Conservation (phyloP, 129 eudicot species). For the Flaveria ramosissima region DNA sequence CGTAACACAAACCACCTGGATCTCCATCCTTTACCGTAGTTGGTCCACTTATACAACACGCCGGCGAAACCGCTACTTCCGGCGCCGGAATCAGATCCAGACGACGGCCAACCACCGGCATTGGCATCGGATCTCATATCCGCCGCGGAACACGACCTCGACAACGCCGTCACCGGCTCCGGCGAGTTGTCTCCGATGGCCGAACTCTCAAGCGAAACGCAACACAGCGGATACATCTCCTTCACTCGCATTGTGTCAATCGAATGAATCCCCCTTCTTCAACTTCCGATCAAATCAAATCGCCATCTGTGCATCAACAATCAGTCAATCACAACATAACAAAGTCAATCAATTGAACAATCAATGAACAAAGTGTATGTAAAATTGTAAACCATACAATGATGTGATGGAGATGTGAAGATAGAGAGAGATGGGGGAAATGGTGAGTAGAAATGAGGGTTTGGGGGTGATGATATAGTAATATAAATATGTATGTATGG, state of each 20-base stretch:
- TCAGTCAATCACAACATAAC: background rate
- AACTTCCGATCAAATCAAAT: background rate
- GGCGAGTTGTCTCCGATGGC: slow-evolving; percentile 70
- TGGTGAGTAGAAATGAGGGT: slow-evolving; percentile 2
- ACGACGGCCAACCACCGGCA: slow-evolving; percentile 47
- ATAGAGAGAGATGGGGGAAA: slow-evolving; percentile 18
- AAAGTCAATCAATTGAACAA: background rate
- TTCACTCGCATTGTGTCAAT: slow-evolving; percentile 65
- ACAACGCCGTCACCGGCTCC: slow-evolving; percentile 57
- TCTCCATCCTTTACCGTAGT: slow-evolving; percentile 96
- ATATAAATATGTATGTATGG: background rate
- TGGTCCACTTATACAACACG: slow-evolving; percentile 77
- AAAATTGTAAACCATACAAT: too few relatives aligned
- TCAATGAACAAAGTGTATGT: too few relatives aligned
- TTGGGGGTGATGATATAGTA: slow-evolving; percentile 14
- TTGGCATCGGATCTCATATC: slow-evolving; percentile 65
- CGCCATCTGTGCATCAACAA: slow-evolving; percentile 16
- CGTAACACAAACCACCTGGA: slow-evolving; percentile 82
- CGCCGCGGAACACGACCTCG: slow-evolving; percentile 51
- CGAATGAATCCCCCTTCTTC: background rate
- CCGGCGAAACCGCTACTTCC: slow-evolving; percentile 65
- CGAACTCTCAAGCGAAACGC: slow-evolving; percentile 61
- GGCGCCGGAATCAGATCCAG: slow-evolving; percentile 59
- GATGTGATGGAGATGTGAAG: slow-evolving; percentile 23
- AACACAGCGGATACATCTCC: slow-evolving; percentile 78